These are phyloP conservation scores for Puccinia triticina DNA, from an alignment of 1,284 basidiomycete species.

Conservation along the genomic window DNA sequence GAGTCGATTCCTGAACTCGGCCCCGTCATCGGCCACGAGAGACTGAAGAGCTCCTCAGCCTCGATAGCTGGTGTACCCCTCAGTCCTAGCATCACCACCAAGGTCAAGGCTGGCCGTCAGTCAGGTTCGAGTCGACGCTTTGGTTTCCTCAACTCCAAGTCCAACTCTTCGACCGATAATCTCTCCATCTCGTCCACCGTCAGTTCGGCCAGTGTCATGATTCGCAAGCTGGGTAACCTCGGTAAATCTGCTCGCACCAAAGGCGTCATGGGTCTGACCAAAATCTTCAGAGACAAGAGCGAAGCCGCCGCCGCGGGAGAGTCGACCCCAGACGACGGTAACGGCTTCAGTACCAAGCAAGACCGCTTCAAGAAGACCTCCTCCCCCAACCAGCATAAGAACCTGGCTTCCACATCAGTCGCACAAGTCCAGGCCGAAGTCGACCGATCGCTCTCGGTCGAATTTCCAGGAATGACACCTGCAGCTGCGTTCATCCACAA, in stretches of 20 bases:
- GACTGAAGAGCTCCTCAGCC: constrained; percentile 18
- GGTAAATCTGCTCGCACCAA: constrained; percentile 88
- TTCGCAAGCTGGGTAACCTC: constrained; percentile 90
- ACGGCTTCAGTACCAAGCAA: constrained; percentile 57
- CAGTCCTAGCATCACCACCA: background rate
- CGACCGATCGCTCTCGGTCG: constrained; percentile 65
- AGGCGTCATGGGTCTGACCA: constrained; percentile 59
- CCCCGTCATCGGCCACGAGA: background rate
- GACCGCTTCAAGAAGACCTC: constrained; percentile 60
- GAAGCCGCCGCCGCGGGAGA: constrained; percentile 69
- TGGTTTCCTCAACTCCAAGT: constrained; percentile 78
- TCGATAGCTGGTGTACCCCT: constrained; percentile 18
- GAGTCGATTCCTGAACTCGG: constrained; percentile 13
- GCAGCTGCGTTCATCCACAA: constrained; percentile 88
- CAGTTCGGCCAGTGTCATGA: constrained; percentile 93
- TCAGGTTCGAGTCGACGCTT: constrained; percentile 20
- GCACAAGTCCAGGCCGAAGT: constrained; percentile 83
- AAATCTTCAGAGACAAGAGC: constrained; percentile 66
- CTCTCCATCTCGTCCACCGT: constrained; percentile 96
- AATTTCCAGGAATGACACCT: constrained; percentile 78
- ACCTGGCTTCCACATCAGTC: constrained; percentile 73
- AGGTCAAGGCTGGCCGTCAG: background rate
- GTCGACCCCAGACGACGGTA: constrained; percentile 64
- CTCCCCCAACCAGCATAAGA: constrained; percentile 63
- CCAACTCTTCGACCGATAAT: constrained; percentile 94